Evolutionary conservation across 2,329 filamentous ascomycete genomes (phyloP).

Genomic region (Trichophyton rubrum): DNA sequence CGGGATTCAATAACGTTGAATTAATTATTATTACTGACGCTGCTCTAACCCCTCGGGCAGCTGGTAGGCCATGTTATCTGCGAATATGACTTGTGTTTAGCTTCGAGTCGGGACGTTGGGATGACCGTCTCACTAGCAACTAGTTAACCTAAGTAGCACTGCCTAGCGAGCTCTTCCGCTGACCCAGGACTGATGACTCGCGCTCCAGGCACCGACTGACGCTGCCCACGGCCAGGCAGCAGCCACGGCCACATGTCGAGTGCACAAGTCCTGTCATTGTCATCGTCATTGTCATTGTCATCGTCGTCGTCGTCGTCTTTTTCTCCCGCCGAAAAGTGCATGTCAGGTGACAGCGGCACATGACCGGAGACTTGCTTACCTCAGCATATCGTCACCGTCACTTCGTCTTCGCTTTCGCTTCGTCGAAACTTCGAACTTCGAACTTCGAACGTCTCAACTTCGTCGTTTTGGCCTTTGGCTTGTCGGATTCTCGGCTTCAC

Average conservation of each 20-base stretch:
- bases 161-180: background rate
- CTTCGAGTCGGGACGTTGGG: background rate
- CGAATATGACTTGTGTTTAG: background rate
- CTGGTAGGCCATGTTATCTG: background rate
- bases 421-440: background rate
- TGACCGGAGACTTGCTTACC: background rate
- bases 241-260: background rate
- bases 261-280: background rate
- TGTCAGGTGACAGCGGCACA: background rate
- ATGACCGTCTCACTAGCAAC: background rate
- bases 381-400: background rate
- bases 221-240: background rate
- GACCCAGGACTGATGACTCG: background rate
- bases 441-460: background rate
- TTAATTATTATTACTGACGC: background rate
- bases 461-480: background rate
- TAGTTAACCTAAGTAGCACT: background rate
- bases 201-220: background rate
- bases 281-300: too few relatives aligned
- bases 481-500: background rate
- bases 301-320: background rate
- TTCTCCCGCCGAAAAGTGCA: background rate
- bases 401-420: background rate
- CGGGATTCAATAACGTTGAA: too few relatives aligned
- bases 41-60: background rate